Evolutionary conservation across 192 early-diverging fungal genomes (phyloP).

Genomic region (Gamsiella multidivaricata): DNA sequence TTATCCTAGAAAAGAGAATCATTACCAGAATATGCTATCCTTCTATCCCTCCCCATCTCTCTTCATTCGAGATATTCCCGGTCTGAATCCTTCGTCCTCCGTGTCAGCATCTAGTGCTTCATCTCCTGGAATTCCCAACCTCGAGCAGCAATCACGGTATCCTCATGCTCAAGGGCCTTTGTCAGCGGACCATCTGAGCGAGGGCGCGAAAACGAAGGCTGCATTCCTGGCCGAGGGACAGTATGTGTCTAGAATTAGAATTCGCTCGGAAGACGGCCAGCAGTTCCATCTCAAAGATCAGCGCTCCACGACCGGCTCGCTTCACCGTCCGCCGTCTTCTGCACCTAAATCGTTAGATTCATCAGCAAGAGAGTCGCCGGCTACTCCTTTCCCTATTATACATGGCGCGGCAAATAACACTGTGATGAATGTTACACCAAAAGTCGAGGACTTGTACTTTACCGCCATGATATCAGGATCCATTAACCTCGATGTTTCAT

Average conservation of each 20-base stretch:
- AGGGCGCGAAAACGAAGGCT: slow-evolving; percentile 30
- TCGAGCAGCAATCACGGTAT: slow-evolving; percentile 22
- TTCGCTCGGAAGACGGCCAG: slow-evolving; percentile 29
- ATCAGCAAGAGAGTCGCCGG: slow-evolving; percentile 23
- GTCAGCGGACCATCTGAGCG: slow-evolving; percentile 31
- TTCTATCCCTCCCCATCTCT: slow-evolving; percentile 39
- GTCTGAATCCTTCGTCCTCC: slow-evolving; percentile 10
- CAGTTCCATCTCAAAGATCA: neutral
- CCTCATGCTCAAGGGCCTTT: slow-evolving; percentile 22
- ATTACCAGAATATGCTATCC: slow-evolving; percentile 41
- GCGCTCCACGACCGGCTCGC: neutral
- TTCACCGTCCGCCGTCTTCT: neutral
- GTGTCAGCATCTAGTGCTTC: neutral
- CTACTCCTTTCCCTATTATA: slow-evolving; percentile 26
- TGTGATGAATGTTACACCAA: slow-evolving; percentile 1
- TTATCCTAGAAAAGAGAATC: slow-evolving; percentile 41
- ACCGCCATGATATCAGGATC: too few relatives aligned
- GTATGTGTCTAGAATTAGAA: slow-evolving; percentile 13
- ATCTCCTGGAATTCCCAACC: slow-evolving; percentile 16
- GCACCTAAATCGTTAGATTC: neutral
- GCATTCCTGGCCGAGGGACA: slow-evolving; percentile 13
- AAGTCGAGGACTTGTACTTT: neutral
- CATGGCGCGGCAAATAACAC: neutral
- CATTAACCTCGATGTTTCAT: too few relatives aligned
- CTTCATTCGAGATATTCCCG: slow-evolving; percentile 41